Conservation (phyloP, 225 moss, liverwort and hornwort genomes). For the Asterella californica region DNA sequence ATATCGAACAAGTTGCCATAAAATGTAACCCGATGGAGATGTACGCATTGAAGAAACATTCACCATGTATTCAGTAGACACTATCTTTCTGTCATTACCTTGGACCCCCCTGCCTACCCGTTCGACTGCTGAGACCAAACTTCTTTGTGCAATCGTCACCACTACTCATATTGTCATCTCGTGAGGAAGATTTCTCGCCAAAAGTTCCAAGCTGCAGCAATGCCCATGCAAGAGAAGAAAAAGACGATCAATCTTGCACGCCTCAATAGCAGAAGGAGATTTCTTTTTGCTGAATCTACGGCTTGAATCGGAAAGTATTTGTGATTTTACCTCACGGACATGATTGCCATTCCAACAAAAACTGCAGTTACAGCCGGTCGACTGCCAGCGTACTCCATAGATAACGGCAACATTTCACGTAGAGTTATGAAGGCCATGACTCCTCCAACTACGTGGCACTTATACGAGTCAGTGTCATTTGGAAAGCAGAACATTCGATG, state of each 20-base stretch:
- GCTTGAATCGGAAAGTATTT: background rate
- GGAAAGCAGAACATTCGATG: background rate
- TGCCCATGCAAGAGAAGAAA: background rate
- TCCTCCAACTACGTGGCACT: conserved; percentile 62
- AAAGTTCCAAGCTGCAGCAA: conserved; percentile 40
- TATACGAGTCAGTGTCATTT: background rate
- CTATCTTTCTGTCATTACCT: too few relatives aligned
- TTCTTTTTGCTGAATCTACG: background rate
- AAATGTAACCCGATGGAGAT: too few relatives aligned
- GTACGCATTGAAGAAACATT: too few relatives aligned
- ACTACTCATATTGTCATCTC: conserved; percentile 18
- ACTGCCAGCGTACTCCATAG: conserved; percentile 90
- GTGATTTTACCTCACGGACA: conserved; percentile 59
- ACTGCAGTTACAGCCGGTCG: conserved; percentile 71
- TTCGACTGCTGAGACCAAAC: too few relatives aligned
- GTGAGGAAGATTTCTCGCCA: conserved; percentile 41
- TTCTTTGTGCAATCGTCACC: too few relatives aligned
- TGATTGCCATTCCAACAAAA: conserved; percentile 97
- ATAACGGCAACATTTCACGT: conserved; percentile 94
- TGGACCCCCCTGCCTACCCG: too few relatives aligned
- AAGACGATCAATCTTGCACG: background rate
- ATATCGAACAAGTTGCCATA: too few relatives aligned
- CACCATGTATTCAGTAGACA: too few relatives aligned
- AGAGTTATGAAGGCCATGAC: conserved; percentile 98
- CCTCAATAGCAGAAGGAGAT: background rate